phyloP scores from a whole-genome alignment of 805 yeast genomes.

The Saturnispora kantuleensis region DNA sequence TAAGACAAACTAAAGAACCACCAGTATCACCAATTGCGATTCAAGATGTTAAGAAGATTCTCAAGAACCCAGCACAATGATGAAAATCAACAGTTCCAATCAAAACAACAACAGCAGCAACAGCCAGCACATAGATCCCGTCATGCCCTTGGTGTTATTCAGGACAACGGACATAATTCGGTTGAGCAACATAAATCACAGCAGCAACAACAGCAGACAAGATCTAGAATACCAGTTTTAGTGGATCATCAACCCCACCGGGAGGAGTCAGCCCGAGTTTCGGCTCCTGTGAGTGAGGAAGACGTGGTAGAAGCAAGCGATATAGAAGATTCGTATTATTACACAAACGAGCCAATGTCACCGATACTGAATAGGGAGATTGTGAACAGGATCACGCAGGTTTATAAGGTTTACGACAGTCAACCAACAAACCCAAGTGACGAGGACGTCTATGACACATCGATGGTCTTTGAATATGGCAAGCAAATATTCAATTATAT shows the following conservation, averaged over 20 bases:
- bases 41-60: constrained; percentile 13
- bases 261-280: no score
- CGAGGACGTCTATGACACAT: constrained; percentile 75
- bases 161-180: background rate
- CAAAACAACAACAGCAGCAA: constrained; percentile 3
- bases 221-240: no score
- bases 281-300: background rate
- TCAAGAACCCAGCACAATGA: constrained; percentile 16
- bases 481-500: constrained; percentile 76
- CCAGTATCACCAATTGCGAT: background rate
- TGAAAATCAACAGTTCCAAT: constrained; percentile 15
- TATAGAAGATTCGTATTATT: constrained; percentile 13
- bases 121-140: background rate
- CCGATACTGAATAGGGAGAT: constrained; percentile 44
- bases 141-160: no score
- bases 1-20: background rate
- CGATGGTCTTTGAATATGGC: constrained; percentile 92
- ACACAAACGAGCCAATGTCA: constrained; percentile 40
- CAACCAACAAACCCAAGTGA: constrained; percentile 57
- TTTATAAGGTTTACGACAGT: constrained; percentile 42
- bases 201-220: background rate
- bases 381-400: constrained; percentile 39
- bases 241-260: no score
- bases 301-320: constrained; percentile 7
- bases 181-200: constrained; percentile 9